Conservation (phyloP, 805 yeast genomes). For the Deakozyma indianensis region DNA sequence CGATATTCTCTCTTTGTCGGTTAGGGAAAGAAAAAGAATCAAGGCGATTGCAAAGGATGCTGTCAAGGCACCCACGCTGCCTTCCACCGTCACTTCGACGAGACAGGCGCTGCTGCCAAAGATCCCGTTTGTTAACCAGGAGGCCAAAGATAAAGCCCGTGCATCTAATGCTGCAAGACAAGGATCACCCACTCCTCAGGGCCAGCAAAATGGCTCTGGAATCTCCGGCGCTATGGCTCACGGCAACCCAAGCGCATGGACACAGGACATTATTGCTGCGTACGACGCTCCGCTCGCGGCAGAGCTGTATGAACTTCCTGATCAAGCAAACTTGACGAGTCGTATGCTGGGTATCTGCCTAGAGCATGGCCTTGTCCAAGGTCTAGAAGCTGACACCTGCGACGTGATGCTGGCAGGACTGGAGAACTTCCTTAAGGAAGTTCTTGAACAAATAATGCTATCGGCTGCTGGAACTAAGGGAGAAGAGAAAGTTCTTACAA, state of each 20-base stretch:
- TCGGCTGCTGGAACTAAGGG: constrained; percentile 15
- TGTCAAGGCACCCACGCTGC: constrained; percentile 46
- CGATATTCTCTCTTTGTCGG: constrained; percentile 75
- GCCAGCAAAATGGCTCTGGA: neutral
- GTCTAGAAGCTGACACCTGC: constrained; percentile 61
- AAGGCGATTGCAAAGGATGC: constrained; percentile 72
- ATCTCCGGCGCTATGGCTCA: neutral
- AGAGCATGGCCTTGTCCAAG: constrained; percentile 80
- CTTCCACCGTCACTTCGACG: constrained; percentile 23
- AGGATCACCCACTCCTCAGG: neutral
- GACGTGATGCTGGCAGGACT: constrained; percentile 69
- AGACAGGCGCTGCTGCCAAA: constrained; percentile 55
- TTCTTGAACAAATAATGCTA: constrained; percentile 64
- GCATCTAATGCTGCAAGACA: neutral
- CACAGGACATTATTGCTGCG: constrained; percentile 82
- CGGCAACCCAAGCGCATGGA: constrained; percentile 45
- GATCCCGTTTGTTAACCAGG: constrained; percentile 49
- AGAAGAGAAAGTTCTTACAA: constrained; percentile 19
- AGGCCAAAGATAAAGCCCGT: constrained; percentile 12
- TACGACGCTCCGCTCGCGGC: constrained; percentile 67
- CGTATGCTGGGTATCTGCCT: constrained; percentile 72
- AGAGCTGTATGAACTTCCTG: constrained; percentile 74
- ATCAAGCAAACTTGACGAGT: constrained; percentile 47
- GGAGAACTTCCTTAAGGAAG: constrained; percentile 61
- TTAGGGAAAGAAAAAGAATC: constrained; percentile 71